Base-by-base conservation (phyloP, 2,329 filamentous ascomycete species). In the Diaporthe aspalathi region DNA sequence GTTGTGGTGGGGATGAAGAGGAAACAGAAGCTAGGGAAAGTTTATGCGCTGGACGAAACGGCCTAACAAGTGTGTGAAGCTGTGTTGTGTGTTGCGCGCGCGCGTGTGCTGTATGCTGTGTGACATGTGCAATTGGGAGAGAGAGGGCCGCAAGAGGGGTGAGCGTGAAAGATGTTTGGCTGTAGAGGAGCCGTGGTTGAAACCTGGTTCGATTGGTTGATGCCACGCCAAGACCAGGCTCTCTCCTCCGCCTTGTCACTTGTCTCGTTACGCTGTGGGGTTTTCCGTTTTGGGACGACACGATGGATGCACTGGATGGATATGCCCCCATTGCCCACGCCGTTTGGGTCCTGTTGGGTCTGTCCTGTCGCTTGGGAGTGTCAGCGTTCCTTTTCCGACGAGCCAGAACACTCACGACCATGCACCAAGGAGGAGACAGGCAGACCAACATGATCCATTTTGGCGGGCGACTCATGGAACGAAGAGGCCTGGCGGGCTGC, bases 401-500 rank as follows among this genome's bases (percentile, higher is more conserved):
- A 60, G 49, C 49, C 49, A 27, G 49, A 50, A 38, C 35, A 38
- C 35, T 9, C 35, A 38, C 35, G 11, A 38, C 2, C 60, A 49
- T 65, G 60, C 43, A 65, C 45, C 45, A 50, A 14, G 45, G 60
- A 50, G 60, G 60, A 65, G 60, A 49, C 60, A 65, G 60, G 38
- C 60, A 20, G 35, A 38, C 35, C 35, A 38, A 5, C 9, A 2
- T 7, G 35, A 2, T 38, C 35, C 40, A 16, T 16, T 40, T 17
- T 38, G 60, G 60, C 45, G 29, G 60, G 60, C 60, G 60, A 65
- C 60, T 65, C 60, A 65, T 65, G 60, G 45, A 50, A 35, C 29
- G 22, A 43, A 38, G 35, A 12, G 12, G 57, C n/a, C 60, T 45
- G 49, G 43, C 20, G 14, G 20, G 60, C 27, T 50, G 60, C 27